Percentiles rank a stretch among this genome's conserved stretches.
phyloP scores from a whole-genome alignment of 352 stramenopile species.

The Phytophthora rubi region DNA sequence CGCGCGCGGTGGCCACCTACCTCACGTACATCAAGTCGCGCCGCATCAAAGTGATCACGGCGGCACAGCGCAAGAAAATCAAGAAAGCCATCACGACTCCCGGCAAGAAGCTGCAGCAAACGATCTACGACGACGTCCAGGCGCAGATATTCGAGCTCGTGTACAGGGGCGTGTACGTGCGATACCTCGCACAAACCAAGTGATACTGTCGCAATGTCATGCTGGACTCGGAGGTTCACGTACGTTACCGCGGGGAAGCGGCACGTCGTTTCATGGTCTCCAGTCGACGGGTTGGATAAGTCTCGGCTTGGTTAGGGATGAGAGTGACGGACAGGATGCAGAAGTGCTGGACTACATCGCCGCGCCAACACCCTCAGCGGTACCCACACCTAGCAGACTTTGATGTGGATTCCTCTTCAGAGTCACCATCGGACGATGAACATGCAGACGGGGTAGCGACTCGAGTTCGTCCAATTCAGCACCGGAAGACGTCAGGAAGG shows the following conservation, averaged over 20 bases:
- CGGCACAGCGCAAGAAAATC: conserved; percentile 70
- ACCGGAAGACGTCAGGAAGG: conserved; percentile 1
- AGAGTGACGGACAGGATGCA: conserved; percentile 12
- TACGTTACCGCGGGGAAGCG: conserved; percentile 33
- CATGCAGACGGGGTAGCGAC: background rate
- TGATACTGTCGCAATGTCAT: conserved; percentile 5
- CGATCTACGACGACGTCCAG: conserved; percentile 66
- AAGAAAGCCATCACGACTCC: conserved; percentile 71
- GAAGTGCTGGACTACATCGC: conserved; percentile 10
- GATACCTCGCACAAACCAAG: conserved; percentile 40
- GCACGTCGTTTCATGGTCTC: conserved; percentile 30
- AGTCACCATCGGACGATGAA: conserved; percentile 19
- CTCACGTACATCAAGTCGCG: conserved; percentile 69
- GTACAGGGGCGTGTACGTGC: conserved; percentile 56
- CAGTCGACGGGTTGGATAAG: conserved; percentile 7
- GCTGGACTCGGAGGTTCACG: background rate
- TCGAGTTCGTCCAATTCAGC: conserved; percentile 4
- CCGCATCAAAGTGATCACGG: conserved; percentile 67
- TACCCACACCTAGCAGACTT: background rate
- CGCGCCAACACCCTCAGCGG: background rate
- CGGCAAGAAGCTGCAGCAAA: conserved; percentile 47
- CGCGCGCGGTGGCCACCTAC: conserved; percentile 54
- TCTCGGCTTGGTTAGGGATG: background rate
- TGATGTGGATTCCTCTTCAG: conserved; percentile 4
- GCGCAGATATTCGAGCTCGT: conserved; percentile 65